Conservation (phyloP, 257 asterid species). For the Solanum neorickii region DNA sequence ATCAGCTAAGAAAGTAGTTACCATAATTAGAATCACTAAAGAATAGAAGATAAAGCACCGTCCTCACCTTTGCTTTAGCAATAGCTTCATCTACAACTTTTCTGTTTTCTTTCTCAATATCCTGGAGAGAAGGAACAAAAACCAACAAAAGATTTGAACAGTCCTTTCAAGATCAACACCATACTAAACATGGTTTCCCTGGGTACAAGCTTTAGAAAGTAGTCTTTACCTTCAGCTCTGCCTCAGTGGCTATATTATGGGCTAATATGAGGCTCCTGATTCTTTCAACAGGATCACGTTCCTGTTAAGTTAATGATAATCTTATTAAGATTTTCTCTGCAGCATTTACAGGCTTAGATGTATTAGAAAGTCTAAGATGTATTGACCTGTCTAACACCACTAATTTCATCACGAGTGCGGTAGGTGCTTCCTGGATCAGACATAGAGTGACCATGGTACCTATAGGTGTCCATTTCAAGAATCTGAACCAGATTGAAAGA, state of each 20-base stretch:
- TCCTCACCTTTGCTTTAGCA: slow-evolving; percentile 89
- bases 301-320: slow-evolving; percentile 31
- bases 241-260: slow-evolving; percentile 75
- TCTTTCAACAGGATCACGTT: slow-evolving; percentile 95
- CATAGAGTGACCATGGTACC: slow-evolving; percentile 98
- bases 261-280: slow-evolving; percentile 68
- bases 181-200: not conserved
- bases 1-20: not conserved
- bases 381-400: slow-evolving; percentile 83
- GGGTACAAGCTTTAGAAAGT: not conserved
- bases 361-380: not conserved
- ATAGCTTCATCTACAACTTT: slow-evolving; percentile 93
- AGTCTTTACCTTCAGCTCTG: slow-evolving; percentile 69
- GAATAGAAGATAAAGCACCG: not conserved
- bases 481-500: slow-evolving; percentile 44
- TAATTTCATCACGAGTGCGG: slow-evolving; percentile 92
- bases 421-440: slow-evolving; percentile 99
- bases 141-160: not conserved
- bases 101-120: slow-evolving; percentile 72
- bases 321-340: not conserved
- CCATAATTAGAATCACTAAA: not conserved
- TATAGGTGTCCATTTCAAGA: slow-evolving; percentile 98
- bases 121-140: slow-evolving; percentile 29
- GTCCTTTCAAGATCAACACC: not conserved
- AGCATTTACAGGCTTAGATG: not conserved